A percentile compares a stretch with the other conserved stretches of the same genome.
phyloP scores from a whole-genome alignment of 148 eudicot species.

The Persicaria tinctoria region DNA sequence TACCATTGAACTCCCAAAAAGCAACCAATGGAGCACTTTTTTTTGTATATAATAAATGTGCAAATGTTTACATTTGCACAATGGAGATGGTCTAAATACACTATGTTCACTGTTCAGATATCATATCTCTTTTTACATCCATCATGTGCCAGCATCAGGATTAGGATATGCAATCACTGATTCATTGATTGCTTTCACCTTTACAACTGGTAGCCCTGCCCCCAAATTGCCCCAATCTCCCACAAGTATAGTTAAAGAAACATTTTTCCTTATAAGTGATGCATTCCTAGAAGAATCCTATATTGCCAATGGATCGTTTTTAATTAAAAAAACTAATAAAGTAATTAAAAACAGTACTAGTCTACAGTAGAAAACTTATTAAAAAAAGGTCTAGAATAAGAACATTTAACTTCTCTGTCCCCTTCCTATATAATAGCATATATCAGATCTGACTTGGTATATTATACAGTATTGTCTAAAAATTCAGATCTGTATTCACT shows the following conservation, averaged over 20 bases:
- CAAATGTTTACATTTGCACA: no score
- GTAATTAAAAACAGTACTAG: not conserved
- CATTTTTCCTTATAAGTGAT: not conserved
- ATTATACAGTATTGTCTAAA: not conserved
- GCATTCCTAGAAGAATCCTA: slow-evolving; percentile 1
- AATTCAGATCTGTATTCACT: not conserved
- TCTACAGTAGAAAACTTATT: not conserved
- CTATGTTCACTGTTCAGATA: not conserved
- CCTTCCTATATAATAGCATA: not conserved
- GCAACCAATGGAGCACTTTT: no score
- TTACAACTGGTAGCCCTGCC: not conserved
- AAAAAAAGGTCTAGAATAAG: not conserved
- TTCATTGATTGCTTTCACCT: slow-evolving; percentile 1
- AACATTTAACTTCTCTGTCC: not conserved
- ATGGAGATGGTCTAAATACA: no score
- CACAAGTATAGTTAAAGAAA: no score
- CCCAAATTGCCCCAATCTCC: not conserved
- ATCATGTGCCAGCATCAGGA: not conserved
- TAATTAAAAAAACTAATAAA: not conserved
- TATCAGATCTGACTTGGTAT: not conserved
- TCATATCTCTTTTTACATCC: not conserved
- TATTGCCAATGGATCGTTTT: not conserved
- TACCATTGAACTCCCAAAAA: no score
- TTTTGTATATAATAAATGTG: no score
- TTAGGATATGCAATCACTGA: not conserved